These are phyloP conservation scores for Venturia pyrina DNA, from an alignment of 2,329 filamentous ascomycete genomes.

Conservation along the genomic window DNA sequence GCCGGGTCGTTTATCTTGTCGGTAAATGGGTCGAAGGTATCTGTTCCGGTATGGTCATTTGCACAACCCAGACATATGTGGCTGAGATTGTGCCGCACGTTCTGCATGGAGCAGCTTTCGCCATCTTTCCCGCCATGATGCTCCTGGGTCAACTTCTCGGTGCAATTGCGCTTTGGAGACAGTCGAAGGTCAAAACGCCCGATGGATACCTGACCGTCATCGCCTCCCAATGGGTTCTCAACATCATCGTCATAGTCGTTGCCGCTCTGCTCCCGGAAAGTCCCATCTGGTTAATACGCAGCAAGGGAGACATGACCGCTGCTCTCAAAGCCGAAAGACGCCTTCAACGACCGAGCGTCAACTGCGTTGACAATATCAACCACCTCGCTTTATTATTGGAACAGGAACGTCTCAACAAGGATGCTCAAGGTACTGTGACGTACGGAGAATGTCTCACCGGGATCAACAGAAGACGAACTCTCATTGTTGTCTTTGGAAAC, in stretches of 20 bases:
- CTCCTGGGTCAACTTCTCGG: slow-evolving; percentile 40
- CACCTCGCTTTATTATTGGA: slow-evolving; percentile 19
- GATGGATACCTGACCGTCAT: slow-evolving; percentile 27
- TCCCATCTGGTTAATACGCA: slow-evolving; percentile 38
- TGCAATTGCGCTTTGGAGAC: slow-evolving; percentile 26
- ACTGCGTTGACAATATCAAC: slow-evolving; percentile 25
- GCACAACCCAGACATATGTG: slow-evolving; percentile 31
- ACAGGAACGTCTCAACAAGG: slow-evolving; percentile 18
- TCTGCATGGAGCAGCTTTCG: slow-evolving; percentile 38
- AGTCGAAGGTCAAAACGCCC: slow-evolving; percentile 29
- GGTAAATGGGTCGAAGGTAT: slow-evolving; percentile 3
- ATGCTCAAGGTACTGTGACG: slow-evolving; percentile 14
- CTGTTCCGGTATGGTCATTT: slow-evolving; percentile 3
- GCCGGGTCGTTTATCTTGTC: background rate
- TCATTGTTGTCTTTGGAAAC: slow-evolving; percentile 28
- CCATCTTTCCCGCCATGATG: slow-evolving; percentile 40
- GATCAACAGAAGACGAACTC: slow-evolving; percentile 25
- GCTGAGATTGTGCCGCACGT: slow-evolving; percentile 40
- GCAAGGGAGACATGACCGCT: slow-evolving; percentile 27
- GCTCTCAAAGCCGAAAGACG: slow-evolving; percentile 39
- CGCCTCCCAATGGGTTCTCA: slow-evolving; percentile 1
- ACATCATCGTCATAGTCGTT: slow-evolving; percentile 30
- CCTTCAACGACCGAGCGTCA: slow-evolving; percentile 32
- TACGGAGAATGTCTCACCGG: slow-evolving; percentile 28
- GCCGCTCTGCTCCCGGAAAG: slow-evolving; percentile 41